These are phyloP conservation scores for Ascoidea rubescens DNA, from an alignment of 805 yeast genomes.

Conservation along the genomic window DNA sequence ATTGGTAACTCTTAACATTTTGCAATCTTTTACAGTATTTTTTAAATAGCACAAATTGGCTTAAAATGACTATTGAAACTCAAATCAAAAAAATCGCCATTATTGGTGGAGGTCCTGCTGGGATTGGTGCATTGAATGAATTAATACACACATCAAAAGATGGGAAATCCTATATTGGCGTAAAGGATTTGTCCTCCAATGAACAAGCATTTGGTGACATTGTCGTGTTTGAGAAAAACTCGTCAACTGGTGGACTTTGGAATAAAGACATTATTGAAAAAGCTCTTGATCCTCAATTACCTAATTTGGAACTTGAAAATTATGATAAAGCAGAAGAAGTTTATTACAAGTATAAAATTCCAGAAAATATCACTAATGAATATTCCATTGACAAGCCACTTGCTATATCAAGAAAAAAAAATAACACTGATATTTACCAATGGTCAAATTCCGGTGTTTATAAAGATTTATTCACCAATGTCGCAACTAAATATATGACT, in stretches of 20 bases:
- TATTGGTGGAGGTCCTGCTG: constrained; percentile 21
- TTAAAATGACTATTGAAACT: background rate
- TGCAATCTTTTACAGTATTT: too few relatives aligned
- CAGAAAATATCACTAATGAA: constrained; percentile 17
- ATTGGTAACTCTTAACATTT: too few relatives aligned
- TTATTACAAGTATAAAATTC: background rate
- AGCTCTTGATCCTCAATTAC: constrained; percentile 12
- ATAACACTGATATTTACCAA: constrained; percentile 18
- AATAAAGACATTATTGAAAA: constrained; percentile 13
- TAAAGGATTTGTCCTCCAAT: background rate
- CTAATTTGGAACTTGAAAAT: constrained; percentile 9
- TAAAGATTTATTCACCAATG: constrained; percentile 24
- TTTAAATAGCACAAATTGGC: too few relatives aligned
- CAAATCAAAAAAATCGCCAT: constrained; percentile 13
- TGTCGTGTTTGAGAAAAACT: constrained; percentile 23
- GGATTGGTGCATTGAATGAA: constrained; percentile 18
- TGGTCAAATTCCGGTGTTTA: constrained; percentile 25
- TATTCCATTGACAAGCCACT: constrained; percentile 22
- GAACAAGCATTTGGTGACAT: constrained; percentile 17
- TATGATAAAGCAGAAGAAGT: constrained; percentile 2
- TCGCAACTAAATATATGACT: constrained; percentile 22
- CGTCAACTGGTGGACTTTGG: constrained; percentile 25
- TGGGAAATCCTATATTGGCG: constrained; percentile 15
- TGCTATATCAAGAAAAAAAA: constrained; percentile 15
- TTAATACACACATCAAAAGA: constrained; percentile 16